Percentiles rank a stretch among this genome's conserved stretches.
Evolutionary conservation across 805 yeast species (phyloP).

Genomic region (Yueomyces sp.): DNA sequence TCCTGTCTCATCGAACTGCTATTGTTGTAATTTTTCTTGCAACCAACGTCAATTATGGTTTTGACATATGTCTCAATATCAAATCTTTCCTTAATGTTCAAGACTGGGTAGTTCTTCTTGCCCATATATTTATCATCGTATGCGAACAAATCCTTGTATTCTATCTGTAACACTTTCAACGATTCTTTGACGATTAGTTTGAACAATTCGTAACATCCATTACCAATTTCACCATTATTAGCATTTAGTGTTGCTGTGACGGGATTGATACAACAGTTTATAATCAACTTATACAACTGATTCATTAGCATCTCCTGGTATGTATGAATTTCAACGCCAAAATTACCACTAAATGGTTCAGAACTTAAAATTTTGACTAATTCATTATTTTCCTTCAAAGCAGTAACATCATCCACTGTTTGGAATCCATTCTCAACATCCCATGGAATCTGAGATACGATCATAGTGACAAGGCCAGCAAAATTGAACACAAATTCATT

Average conservation of each 20-base stretch:
- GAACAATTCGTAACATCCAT: conserved; percentile 27
- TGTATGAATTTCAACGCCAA: conserved; percentile 24
- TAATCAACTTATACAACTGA: conserved; percentile 64
- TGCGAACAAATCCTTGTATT: conserved; percentile 18
- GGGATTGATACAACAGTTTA: conserved; percentile 77
- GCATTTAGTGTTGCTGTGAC: conserved; percentile 68
- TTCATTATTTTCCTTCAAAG: conserved; percentile 10
- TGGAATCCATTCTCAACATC: conserved; percentile 11
- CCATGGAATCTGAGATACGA: conserved; percentile 44
- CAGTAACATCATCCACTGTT: conserved; percentile 3
- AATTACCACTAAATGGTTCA: conserved; percentile 11
- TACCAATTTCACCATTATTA: conserved; percentile 62
- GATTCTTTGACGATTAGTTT: conserved; percentile 24
- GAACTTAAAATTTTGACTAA: conserved; percentile 20
- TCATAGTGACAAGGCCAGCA: conserved; percentile 60
- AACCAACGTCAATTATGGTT: conserved; percentile 28
- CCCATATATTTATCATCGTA: conserved; percentile 13
- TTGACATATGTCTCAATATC: conserved; percentile 24
- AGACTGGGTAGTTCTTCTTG: conserved; percentile 15
- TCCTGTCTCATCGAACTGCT: conserved; percentile 46
- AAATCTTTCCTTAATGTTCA: conserved; percentile 17
- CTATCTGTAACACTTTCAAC: conserved; percentile 18
- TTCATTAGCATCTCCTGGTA: conserved; percentile 38
- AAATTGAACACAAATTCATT: conserved; percentile 34
- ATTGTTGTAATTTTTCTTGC: conserved; percentile 39